A percentile compares a stretch with the other conserved stretches of the same genome.
phyloP scores from a whole-genome alignment of 768 basidiomycete species.

The Suillus fuscotomentosus region DNA sequence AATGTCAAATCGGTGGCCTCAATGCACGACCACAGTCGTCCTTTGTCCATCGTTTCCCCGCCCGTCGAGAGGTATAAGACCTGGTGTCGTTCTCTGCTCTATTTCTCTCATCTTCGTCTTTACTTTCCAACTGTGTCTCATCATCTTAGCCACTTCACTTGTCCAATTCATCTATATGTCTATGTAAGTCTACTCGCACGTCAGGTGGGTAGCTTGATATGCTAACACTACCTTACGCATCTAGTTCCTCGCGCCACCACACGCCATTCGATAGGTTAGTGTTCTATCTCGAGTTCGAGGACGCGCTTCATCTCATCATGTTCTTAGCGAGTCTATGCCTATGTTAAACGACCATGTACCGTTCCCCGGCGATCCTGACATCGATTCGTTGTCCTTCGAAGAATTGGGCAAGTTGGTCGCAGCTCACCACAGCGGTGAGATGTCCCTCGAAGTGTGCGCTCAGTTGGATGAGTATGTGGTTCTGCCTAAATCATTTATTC shows the following conservation, averaged over 20 bases:
- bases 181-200: no score
- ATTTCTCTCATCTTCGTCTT: no score
- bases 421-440: background rate
- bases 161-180: no score
- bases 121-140: no score
- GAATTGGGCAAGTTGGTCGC: background rate
- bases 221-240: background rate
- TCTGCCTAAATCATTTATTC: background rate
- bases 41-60: no score
- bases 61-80: no score
- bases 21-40: background rate
- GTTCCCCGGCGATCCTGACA: background rate
- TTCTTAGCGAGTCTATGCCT: background rate
- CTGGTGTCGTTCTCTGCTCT: no score
- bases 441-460: background rate
- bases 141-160: background rate
- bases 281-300: background rate
- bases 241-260: background rate
- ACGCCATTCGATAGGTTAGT: background rate
- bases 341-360: background rate
- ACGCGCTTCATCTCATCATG: background rate
- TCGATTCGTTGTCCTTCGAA: background rate
- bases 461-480: background rate
- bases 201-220: no score
- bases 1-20: no score